Base-by-base conservation (phyloP, 2,329 filamentous ascomycete species). In the Curvularia sp. region DNA sequence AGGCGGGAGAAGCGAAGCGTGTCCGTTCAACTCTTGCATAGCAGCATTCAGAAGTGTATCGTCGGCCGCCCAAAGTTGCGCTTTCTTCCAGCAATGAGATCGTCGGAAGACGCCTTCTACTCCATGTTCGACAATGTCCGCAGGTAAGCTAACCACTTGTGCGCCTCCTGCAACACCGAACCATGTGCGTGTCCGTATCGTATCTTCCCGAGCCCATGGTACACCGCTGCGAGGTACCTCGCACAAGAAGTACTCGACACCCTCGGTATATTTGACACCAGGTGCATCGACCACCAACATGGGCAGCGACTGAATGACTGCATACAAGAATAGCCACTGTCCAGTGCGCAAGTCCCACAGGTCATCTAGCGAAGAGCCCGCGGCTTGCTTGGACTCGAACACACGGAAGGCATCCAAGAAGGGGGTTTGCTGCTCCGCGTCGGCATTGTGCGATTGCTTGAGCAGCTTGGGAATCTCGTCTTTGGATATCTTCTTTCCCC, bases 261-360 rank as follows among this genome's bases (percentile, higher is more conserved):
- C 88, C 50, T 92, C 86, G 0, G 86, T 89, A 73, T 84, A 88
- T 53, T 84, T 84, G 44, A 93, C 79, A 9, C 85, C 88, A 0
- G 89, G 89, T 0, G 89, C 90, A 74, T 95, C 91, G 33, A 92
- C 83, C 1, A 91, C 89, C 10, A 94, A 81, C 82, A 92, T 88
- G 4, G 91, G 91, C 24, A 94, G 81, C 1, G 88, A 88, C 76
- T 95, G 90, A 7, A 94, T 82, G 8, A 92, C 86, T 6, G 87
- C 88, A 71, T 94, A 94, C 57, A 93, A 81, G 79, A 94, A 93
- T 50, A 95, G 81, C 91, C 91, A 95, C 73, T 90, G 87, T 13
- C 91, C 91, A 43, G 89, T 86, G 43, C 91, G 85, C 66, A 90
- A 84, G 67, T 93, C 89, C 35, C 83, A 81, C 42, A 93, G 79